Percentiles rank a stretch among this genome's conserved stretches.
Evolutionary conservation across 176 grass and related monocot species (phyloP).

Genomic region (Typha latifolia): DNA sequence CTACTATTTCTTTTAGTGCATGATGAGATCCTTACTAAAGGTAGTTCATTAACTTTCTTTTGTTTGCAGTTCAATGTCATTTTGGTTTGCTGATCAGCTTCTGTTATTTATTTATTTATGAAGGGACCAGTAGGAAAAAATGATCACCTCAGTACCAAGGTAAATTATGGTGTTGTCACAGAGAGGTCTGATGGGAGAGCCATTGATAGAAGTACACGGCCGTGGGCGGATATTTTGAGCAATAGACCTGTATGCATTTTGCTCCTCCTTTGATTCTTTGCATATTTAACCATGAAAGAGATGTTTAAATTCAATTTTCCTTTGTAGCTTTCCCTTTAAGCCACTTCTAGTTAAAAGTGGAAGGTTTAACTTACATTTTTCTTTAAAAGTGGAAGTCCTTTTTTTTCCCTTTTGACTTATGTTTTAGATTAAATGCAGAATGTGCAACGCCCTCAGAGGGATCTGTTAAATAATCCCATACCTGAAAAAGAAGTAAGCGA

Average conservation of each 20-base stretch:
- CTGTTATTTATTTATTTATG: conserved; percentile 12
- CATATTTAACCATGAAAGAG: background rate
- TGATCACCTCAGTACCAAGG: conserved; percentile 26
- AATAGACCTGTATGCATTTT: conserved; percentile 46
- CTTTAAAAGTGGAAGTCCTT: no score
- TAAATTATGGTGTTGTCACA: conserved; percentile 29
- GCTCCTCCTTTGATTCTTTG: conserved; percentile 9
- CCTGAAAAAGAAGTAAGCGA: conserved; percentile 45
- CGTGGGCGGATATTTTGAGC: conserved; percentile 24
- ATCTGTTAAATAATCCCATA: conserved; percentile 25
- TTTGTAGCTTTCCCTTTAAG: background rate
- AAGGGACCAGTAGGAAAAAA: conserved; percentile 37
- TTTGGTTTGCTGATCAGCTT: background rate
- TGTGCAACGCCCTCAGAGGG: conserved; percentile 36
- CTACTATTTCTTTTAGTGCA: no score
- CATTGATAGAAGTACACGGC: conserved; percentile 28
- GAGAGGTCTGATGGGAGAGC: conserved; percentile 33
- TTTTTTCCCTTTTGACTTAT: background rate
- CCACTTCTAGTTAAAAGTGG: background rate
- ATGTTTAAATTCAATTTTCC: background rate
- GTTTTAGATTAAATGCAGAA: conserved; percentile 18
- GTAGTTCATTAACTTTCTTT: no score
- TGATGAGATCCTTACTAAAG: no score
- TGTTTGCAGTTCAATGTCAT: no score
- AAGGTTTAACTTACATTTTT: background rate